Percentiles rank a stretch among this genome's conserved stretches.
These are phyloP conservation scores for Saururus chinensis DNA, from an alignment of 164 flowering plant genomes.

Conservation along the genomic window DNA sequence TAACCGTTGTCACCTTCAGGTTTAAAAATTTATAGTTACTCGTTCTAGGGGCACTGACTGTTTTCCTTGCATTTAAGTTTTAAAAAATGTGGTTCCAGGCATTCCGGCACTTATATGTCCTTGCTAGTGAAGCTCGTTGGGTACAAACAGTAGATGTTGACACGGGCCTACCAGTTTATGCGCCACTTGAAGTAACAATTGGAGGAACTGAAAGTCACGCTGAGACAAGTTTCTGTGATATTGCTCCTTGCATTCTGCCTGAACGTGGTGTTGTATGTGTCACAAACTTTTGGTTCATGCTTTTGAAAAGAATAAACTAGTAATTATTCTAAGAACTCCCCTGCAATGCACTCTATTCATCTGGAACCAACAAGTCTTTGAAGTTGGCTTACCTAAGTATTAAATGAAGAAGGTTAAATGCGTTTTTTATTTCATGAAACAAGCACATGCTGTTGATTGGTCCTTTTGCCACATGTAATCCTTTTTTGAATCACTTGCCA, in stretches of 20 bases:
- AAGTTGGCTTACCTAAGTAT: no score
- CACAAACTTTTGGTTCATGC: neutral
- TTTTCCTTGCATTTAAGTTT: no score
- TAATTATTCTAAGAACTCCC: no score
- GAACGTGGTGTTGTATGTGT: constrained; percentile 76
- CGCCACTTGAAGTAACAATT: constrained; percentile 70
- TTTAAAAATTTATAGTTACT: constrained; percentile 8
- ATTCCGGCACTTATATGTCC: constrained; percentile 87
- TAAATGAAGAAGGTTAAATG: no score
- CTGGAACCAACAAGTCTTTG: no score
- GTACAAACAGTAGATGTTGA: constrained; percentile 95
- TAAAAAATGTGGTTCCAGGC: constrained; percentile 36
- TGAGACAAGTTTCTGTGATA: constrained; percentile 89
- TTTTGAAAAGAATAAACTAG: no score
- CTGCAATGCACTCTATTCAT: no score
- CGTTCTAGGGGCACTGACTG: neutral
- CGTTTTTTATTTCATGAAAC: no score
- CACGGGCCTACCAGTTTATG: constrained; percentile 88
- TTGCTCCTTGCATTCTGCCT: constrained; percentile 91
- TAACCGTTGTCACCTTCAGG: constrained; percentile 98
- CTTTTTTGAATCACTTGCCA: no score
- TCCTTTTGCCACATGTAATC: no score
- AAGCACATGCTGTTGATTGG: no score
- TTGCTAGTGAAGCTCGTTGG: constrained; percentile 93
- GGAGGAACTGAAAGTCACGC: constrained; percentile 72